Percentiles rank a stretch among this genome's conserved stretches.
Conservation (phyloP, 768 basidiomycete genomes). For the Tricholoma matsutake region DNA sequence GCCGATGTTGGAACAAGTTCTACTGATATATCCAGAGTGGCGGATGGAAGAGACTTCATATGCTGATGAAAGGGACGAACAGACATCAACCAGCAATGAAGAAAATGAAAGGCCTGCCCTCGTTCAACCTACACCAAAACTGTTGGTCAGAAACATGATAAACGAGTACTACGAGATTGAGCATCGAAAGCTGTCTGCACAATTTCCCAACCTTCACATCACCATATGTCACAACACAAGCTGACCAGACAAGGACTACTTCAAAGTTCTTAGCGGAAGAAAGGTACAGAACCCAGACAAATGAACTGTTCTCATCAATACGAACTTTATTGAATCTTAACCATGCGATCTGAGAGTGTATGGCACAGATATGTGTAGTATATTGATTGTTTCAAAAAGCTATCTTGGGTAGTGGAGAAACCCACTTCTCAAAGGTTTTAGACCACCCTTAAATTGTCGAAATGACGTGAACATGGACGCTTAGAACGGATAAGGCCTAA, state of each 20-base stretch:
- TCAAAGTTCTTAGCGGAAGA: background rate
- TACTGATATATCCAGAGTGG: background rate
- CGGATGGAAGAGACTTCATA: background rate
- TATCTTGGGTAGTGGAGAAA: too few species aligned
- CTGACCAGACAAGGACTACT: background rate
- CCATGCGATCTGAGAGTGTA: too few species aligned
- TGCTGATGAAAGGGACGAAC: background rate
- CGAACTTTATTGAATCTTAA: too few species aligned
- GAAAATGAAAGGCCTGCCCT: background rate
- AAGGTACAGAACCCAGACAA: background rate
- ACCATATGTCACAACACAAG: background rate
- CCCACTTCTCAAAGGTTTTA: too few species aligned
- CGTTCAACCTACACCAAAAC: background rate
- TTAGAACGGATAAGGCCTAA: too few species aligned
- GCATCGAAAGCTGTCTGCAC: background rate
- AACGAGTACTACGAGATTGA: background rate
- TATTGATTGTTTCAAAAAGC: too few species aligned
- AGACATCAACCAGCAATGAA: background rate
- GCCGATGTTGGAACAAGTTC: background rate
- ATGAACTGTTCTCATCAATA: background rate
- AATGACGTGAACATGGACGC: too few species aligned
- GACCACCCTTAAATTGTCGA: too few species aligned
- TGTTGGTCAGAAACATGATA: background rate
- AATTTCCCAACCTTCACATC: background rate
- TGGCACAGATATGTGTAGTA: too few species aligned